Base-by-base conservation (phyloP, 257 asterid genomes). In the Leonotis leonurus region DNA sequence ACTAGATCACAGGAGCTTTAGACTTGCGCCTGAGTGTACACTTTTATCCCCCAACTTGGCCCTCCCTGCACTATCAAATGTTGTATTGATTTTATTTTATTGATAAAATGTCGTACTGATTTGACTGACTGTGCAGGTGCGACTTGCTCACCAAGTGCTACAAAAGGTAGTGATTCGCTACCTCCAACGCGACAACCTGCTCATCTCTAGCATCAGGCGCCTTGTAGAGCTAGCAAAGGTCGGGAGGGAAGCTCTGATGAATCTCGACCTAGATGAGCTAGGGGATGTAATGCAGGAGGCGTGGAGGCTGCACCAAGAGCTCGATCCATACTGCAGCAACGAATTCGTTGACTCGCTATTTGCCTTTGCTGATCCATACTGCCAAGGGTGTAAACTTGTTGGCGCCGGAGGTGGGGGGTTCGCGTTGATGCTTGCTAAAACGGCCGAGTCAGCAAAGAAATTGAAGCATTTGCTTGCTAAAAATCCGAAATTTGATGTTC, bases 381-480 rank as follows among this genome's bases (percentile, higher is more conserved):
- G 96, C 75, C 45, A 69, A 39, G 99, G 99, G 13, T 89, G 84
- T 85, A 93, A 92, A 75, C 99, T 92, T 46, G 90, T 89, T 16
- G 99, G 99, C 32, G 97, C 99, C 54, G 99, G 99, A 67, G 96
- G 99, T 57, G 99, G 99, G 16, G 99, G 99, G 2, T 92, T 92
- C 56, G 99, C 97, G 8, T 68, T 92, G 55, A 61, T 92, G 79
- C 71, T 92, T 56, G 87, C 91, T 48, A 89, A 83, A 79, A 74
- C 62, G 65, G 68, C 79, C 4, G 87, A 92, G 44, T 83, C 95
- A 45, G 97, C 94, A 0, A 67, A 58, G 58, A 68, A 80, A 72
- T 78, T 92, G 35, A 82, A 73, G 63, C 65, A 10, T 37, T 69
- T 73, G 60, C 78, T 92, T 5, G 13, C 61, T 24, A 70, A 72